Percentiles rank a stretch among this genome's conserved stretches.
Conservation (phyloP, 495 filamentous ascomycete species). For the Cercophora samala region DNA sequence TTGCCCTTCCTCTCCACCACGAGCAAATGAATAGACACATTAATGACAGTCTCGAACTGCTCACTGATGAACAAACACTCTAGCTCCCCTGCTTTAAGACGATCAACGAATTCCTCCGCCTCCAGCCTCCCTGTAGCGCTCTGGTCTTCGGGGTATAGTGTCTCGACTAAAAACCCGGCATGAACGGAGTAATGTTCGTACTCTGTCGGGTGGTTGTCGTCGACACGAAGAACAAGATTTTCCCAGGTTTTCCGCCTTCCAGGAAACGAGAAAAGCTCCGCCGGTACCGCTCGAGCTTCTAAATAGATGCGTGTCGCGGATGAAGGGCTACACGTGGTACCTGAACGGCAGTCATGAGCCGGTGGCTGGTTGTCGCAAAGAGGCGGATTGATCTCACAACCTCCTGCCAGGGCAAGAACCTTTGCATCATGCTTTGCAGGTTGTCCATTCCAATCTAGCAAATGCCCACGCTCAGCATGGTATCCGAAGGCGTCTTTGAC, state of each 20-base stretch:
- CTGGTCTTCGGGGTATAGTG: not conserved
- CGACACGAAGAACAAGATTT: not conserved
- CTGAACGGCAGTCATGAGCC: not conserved
- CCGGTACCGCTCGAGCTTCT: not conserved
- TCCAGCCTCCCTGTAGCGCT: not conserved
- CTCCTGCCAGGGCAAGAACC: slow-evolving; percentile 1
- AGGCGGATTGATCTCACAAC: not conserved
- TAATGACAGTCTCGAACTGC: not conserved
- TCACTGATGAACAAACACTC: not conserved
- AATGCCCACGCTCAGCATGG: not conserved
- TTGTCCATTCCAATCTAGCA: not conserved
- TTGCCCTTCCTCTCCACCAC: too few species aligned
- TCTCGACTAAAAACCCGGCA: not conserved
- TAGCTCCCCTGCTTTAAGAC: not conserved
- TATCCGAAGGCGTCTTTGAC: not conserved
- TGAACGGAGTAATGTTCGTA: not conserved
- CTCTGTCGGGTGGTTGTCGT: not conserved
- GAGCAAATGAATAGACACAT: too few species aligned
- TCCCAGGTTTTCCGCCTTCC: not conserved
- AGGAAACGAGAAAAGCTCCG: not conserved
- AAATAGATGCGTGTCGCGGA: not conserved
- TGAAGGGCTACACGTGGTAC: not conserved
- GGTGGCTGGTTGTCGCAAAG: not conserved
- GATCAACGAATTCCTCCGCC: not conserved
- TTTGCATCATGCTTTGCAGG: not conserved